phyloP scores from a whole-genome alignment of 768 basidiomycete genomes.

The Sporobolomyces roseus region DNA sequence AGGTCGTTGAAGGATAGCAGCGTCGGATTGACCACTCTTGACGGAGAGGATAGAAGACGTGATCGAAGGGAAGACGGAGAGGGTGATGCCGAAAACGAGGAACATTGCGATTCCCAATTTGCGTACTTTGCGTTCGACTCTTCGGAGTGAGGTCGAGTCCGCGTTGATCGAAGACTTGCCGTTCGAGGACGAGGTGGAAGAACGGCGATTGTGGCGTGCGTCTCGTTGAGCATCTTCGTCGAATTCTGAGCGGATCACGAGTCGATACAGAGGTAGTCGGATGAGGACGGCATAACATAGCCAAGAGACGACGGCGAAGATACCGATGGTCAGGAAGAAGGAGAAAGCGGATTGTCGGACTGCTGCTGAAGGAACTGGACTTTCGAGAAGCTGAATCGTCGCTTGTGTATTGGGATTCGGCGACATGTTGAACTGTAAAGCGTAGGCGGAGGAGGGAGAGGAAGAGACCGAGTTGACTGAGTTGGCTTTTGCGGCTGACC shows the following conservation, averaged over 20 bases:
- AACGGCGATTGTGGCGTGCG: background rate
- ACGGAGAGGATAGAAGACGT: slow-evolving; percentile 43
- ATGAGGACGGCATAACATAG: slow-evolving; percentile 33
- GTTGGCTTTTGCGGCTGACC: slow-evolving; percentile 27
- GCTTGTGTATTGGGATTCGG: background rate
- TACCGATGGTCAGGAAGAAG: slow-evolving; percentile 44
- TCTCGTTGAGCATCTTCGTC: slow-evolving; percentile 8
- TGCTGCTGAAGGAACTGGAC: background rate
- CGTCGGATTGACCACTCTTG: slow-evolving; percentile 18
- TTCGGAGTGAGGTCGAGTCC: too few species aligned
- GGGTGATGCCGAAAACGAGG: slow-evolving; percentile 47
- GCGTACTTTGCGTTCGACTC: slow-evolving; percentile 45
- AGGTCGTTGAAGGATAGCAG: slow-evolving; percentile 8
- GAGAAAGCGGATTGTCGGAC: slow-evolving; percentile 42
- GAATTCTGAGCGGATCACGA: slow-evolving; percentile 35
- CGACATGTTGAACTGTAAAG: slow-evolving; percentile 9
- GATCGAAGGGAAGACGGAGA: slow-evolving; percentile 47
- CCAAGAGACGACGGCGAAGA: slow-evolving; percentile 39
- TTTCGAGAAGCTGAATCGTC: background rate
- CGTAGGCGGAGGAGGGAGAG: background rate
- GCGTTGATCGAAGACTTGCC: too few species aligned
- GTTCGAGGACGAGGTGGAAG: background rate
- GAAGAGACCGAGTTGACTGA: background rate
- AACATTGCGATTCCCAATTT: slow-evolving; percentile 48
- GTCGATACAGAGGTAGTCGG: slow-evolving; percentile 40